Conservation (phyloP, 1,284 basidiomycete genomes). For the Cryptococcus sp. region DNA sequence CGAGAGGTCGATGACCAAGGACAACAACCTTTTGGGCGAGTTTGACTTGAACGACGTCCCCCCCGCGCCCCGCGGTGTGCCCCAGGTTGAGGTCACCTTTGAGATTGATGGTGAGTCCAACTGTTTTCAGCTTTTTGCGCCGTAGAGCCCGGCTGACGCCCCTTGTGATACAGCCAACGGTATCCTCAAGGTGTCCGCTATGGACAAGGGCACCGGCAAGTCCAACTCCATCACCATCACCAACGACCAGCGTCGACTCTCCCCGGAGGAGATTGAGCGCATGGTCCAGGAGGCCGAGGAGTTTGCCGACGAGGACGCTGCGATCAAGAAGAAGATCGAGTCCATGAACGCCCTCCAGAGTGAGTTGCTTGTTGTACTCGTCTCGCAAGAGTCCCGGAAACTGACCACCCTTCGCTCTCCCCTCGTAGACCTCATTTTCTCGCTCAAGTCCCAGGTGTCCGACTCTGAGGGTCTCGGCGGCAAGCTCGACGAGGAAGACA, state of each 20-base stretch:
- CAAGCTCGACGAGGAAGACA: constrained; percentile 81
- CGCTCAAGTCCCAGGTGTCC: constrained; percentile 77
- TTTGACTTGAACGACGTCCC: constrained; percentile 92
- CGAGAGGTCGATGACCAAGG: constrained; percentile 91
- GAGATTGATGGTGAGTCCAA: constrained; percentile 69
- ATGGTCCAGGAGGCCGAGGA: constrained; percentile 92
- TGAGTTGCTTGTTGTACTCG: constrained; percentile 12
- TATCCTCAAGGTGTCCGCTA: constrained; percentile 82
- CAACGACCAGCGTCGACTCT: constrained; percentile 66
- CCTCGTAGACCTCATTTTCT: constrained; percentile 56
- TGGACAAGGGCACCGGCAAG: constrained; percentile 91
- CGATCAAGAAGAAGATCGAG: constrained; percentile 82
- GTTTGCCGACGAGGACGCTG: constrained; percentile 77
- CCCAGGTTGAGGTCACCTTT: constrained; percentile 91
- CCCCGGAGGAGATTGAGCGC: constrained; percentile 81
- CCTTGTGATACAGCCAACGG: constrained; percentile 61
- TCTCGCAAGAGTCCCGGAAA: background rate
- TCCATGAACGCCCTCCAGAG: constrained; percentile 66
- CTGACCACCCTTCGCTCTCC: constrained; percentile 9
- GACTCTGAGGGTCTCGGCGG: constrained; percentile 88
- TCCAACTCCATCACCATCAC: constrained; percentile 83
- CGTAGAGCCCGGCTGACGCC: background rate
- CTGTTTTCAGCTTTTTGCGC: constrained; percentile 17
- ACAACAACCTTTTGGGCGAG: constrained; percentile 96
- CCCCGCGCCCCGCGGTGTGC: constrained; percentile 90